A percentile compares a stretch with the other conserved stretches of the same genome.
phyloP scores from a whole-genome alignment of 805 yeast genomes.

The Maudiozyma turicensis region DNA sequence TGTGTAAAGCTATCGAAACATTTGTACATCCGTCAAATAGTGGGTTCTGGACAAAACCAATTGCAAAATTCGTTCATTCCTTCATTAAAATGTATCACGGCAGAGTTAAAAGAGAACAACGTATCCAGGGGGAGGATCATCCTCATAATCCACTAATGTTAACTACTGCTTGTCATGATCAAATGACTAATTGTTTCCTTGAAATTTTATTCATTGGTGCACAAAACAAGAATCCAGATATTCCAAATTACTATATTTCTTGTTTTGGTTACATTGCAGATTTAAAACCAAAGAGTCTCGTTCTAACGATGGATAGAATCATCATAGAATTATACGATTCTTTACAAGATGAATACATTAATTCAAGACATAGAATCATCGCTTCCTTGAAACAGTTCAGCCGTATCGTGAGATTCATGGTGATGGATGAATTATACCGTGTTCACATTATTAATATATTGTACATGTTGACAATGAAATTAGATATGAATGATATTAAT shows the following conservation, averaged over 20 bases:
- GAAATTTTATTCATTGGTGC: constrained; percentile 52
- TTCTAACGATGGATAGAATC: constrained; percentile 40
- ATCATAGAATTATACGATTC: constrained; percentile 72
- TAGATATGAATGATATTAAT: constrained; percentile 82
- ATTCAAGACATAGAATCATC: constrained; percentile 70
- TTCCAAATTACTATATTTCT: constrained; percentile 49
- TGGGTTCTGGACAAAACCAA: constrained; percentile 72
- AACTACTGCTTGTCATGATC: constrained; percentile 27
- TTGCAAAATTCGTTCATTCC: constrained; percentile 56
- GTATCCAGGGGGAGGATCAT: constrained; percentile 25
- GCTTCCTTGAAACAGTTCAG: constrained; percentile 64
- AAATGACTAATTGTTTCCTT: constrained; percentile 37
- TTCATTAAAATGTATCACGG: constrained; percentile 52
- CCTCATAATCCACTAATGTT: constrained; percentile 15
- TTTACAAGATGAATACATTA: constrained; percentile 48
- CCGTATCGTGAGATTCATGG: constrained; percentile 58
- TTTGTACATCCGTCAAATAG: constrained; percentile 85
- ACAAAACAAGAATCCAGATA: constrained; percentile 57
- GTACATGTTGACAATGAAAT: constrained; percentile 62
- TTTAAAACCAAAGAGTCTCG: constrained; percentile 40
- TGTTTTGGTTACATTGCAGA: constrained; percentile 57
- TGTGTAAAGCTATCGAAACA: constrained; percentile 62
- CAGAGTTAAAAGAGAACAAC: constrained; percentile 43
- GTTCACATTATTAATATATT: constrained; percentile 72
- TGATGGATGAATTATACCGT: constrained; percentile 50